Conservation (phyloP, 306 rosid genomes). For the Cucurbita maxima region DNA sequence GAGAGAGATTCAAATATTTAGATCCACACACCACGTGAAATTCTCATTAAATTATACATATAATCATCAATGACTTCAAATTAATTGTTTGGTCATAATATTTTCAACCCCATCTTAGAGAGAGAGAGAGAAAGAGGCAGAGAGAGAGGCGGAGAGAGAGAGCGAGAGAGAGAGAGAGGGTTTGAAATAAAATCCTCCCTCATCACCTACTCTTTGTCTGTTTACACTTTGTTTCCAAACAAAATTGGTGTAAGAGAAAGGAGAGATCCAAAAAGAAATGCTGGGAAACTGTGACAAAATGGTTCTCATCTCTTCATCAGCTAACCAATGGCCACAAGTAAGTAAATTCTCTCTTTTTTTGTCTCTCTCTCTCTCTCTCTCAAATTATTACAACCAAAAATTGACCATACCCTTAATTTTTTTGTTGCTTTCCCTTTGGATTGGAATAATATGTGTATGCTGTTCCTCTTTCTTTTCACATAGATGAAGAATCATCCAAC, state of each 20-base stretch:
- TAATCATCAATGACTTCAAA: neutral
- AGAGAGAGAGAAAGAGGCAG: neutral
- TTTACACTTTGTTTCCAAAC: constrained; percentile 43
- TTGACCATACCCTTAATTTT: constrained; percentile 26
- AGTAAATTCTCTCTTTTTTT: neutral
- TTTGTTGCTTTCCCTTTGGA: neutral
- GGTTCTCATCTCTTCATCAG: constrained; percentile 36
- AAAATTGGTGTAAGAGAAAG: constrained; percentile 22
- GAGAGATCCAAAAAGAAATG: constrained; percentile 17
- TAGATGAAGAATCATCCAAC: constrained; percentile 12
- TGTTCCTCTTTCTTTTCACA: neutral
- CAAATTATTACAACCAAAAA: constrained; percentile 57
- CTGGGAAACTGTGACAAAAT: constrained; percentile 47
- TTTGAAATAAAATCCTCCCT: constrained; percentile 26
- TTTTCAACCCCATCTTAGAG: constrained; percentile 21
- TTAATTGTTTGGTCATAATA: constrained; percentile 8
- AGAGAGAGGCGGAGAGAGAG: neutral
- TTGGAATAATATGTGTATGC: neutral
- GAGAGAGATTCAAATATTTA: neutral
- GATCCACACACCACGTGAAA: constrained; percentile 26
- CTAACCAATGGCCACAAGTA: constrained; percentile 75
- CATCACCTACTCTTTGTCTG: constrained; percentile 60
- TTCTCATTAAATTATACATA: constrained; percentile 6
- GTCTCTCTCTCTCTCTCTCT: constrained; percentile 19
- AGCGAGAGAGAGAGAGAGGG: neutral